phyloP scores from a whole-genome alignment of 768 basidiomycete species.

The Collybiopsis luxurians region DNA sequence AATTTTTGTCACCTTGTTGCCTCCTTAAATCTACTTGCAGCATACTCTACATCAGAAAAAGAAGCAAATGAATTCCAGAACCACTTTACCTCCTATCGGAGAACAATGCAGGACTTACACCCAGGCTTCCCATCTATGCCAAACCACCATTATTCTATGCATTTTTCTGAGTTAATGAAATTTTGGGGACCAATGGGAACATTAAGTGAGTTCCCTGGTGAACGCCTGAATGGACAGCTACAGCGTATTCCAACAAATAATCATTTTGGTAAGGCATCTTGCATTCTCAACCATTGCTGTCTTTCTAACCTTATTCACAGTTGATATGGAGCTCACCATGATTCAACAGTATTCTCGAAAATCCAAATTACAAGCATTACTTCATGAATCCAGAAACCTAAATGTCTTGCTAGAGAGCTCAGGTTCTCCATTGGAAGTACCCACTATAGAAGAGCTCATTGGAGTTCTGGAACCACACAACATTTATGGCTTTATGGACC shows the following conservation, averaged over 20 bases:
- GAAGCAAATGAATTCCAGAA: conserved; percentile 19
- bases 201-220: conserved; percentile 29
- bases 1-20: conserved; percentile 23
- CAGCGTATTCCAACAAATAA: conserved; percentile 22
- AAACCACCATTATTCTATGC: conserved; percentile 34
- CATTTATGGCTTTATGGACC: too few relatives aligned
- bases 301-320: too few relatives aligned
- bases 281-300: too few relatives aligned
- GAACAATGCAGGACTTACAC: conserved; percentile 17
- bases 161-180: conserved; percentile 23
- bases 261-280: conserved; percentile 9
- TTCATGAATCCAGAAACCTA: too few relatives aligned
- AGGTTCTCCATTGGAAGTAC: too few relatives aligned
- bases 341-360: too few relatives aligned
- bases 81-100: conserved; percentile 21
- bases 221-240: conserved; percentile 27
- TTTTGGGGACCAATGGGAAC: conserved; percentile 27
- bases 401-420: too few relatives aligned
- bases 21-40: conserved; percentile 22
- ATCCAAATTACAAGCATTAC: too few relatives aligned
- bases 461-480: too few relatives aligned
- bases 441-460: too few relatives aligned
- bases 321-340: too few relatives aligned
- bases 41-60: conserved; percentile 18
- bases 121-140: conserved; percentile 19